phyloP scores from a whole-genome alignment of 148 eudicot genomes.

The Rhododendron vialii region DNA sequence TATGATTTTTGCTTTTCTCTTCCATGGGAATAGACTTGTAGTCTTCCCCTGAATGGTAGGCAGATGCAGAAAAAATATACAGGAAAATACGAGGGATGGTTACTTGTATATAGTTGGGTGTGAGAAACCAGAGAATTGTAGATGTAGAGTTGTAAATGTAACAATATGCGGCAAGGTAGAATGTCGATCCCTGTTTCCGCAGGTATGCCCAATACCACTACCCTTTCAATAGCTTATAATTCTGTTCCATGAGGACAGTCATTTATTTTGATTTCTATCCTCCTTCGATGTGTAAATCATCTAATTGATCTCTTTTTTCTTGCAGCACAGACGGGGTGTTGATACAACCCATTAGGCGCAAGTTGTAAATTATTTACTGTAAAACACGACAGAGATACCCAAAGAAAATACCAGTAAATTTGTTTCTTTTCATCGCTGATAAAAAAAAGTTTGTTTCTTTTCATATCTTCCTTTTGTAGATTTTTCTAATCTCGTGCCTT shows the following conservation, averaged over 20 bases:
- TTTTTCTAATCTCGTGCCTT: not conserved
- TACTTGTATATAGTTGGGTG: not conserved
- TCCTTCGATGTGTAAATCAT: not conserved
- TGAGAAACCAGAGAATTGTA: not conserved
- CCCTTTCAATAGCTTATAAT: not conserved
- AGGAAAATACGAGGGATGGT: not conserved
- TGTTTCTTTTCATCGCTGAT: not conserved
- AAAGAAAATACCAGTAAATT: not conserved
- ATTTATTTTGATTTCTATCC: not conserved
- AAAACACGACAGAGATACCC: not conserved
- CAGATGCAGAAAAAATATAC: not conserved
- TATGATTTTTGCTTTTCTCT: not conserved
- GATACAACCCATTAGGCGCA: not conserved
- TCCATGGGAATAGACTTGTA: not conserved
- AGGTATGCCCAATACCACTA: not conserved
- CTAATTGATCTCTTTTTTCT: not conserved
- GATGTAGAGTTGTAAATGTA: slow-evolving; percentile 11
- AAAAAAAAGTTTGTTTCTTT: not conserved
- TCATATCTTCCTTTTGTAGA: not conserved
- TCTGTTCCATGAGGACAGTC: not conserved
- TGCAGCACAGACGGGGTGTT: not conserved
- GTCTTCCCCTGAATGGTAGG: not conserved
- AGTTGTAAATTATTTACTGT: slow-evolving; percentile 2
- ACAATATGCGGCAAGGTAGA: slow-evolving; percentile 1
- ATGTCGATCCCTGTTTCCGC: too few relatives aligned